These are phyloP conservation scores for Colletotrichum plurivorum DNA, from an alignment of 2,329 filamentous ascomycete species.

Conservation along the genomic window DNA sequence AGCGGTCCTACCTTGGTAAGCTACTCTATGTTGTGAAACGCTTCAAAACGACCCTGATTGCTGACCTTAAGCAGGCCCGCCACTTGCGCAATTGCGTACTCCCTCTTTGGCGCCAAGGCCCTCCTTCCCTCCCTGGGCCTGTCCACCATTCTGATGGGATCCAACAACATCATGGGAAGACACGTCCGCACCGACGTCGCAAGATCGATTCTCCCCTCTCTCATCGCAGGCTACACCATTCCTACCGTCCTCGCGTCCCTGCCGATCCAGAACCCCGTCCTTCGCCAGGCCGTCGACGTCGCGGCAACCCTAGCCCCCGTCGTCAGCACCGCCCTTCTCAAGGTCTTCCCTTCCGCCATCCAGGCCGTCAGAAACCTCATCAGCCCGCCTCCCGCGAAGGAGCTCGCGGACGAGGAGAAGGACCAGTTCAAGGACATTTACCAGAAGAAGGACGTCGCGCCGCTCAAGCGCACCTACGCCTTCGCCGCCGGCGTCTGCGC, in stretches of 20 bases:
- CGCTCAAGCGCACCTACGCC: slow-evolving; percentile 9
- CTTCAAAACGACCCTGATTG: background rate
- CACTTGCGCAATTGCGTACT: background rate
- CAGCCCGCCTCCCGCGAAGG: background rate
- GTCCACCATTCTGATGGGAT: background rate
- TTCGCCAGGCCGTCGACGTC: background rate
- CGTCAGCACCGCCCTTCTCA: background rate
- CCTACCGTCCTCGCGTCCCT: background rate
- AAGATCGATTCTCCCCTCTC: slow-evolving; percentile 6
- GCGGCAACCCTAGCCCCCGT: background rate
- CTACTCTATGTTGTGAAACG: background rate
- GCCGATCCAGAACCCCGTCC: slow-evolving; percentile 5
- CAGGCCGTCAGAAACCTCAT: background rate
- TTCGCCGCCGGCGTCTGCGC: background rate
- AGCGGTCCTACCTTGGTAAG: background rate
- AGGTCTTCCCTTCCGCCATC: slow-evolving; percentile 1
- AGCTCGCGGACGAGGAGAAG: background rate
- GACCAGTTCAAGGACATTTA: slow-evolving; percentile 19
- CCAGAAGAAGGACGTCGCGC: slow-evolving; percentile 13
- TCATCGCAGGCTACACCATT: slow-evolving; percentile 15
- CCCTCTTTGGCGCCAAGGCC: slow-evolving; percentile 17
- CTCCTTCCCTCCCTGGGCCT: slow-evolving; percentile 8
- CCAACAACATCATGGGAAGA: slow-evolving; percentile 13
- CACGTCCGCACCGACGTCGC: slow-evolving; percentile 13
- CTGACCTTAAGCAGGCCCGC: background rate